These are phyloP conservation scores for Suillus paluster DNA, from an alignment of 768 basidiomycete genomes.

Conservation along the genomic window DNA sequence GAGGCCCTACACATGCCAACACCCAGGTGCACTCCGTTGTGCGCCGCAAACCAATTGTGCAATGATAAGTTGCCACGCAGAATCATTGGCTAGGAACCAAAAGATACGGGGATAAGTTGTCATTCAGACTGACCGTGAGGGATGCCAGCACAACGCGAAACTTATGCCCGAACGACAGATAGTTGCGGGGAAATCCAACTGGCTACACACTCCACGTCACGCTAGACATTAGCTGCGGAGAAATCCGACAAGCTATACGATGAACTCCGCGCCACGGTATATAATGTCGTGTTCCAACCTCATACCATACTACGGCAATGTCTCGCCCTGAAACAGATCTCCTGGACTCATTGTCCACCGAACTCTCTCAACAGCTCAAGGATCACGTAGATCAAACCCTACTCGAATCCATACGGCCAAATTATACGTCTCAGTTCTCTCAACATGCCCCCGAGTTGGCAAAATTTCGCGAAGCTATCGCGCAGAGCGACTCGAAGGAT, in stretches of 20 bases:
- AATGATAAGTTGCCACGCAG: background rate
- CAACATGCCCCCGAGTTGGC: conserved; percentile 8
- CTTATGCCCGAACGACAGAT: background rate
- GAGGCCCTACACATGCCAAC: too few species aligned
- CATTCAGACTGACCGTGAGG: background rate
- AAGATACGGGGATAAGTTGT: background rate
- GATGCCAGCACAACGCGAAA: background rate
- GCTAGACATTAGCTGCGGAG: too few species aligned
- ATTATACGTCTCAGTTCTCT: conserved; percentile 14
- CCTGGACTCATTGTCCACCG: background rate
- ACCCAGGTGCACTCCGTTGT: background rate
- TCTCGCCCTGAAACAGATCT: background rate
- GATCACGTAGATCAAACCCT: conserved; percentile 10
- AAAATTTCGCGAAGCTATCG: conserved; percentile 16
- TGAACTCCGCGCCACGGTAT: too few species aligned
- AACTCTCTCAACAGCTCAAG: background rate
- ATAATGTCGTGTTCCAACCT: too few species aligned
- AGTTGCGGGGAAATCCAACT: background rate
- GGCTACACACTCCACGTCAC: too few species aligned
- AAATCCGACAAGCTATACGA: too few species aligned
- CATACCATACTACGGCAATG: too few species aligned
- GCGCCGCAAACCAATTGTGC: background rate
- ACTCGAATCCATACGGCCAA: conserved; percentile 14
- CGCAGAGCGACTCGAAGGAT: background rate
- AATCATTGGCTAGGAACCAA: background rate